Percentiles rank a stretch among this genome's conserved stretches.
phyloP scores from a whole-genome alignment of 257 asterid genomes.

The Primulina eburnea region DNA sequence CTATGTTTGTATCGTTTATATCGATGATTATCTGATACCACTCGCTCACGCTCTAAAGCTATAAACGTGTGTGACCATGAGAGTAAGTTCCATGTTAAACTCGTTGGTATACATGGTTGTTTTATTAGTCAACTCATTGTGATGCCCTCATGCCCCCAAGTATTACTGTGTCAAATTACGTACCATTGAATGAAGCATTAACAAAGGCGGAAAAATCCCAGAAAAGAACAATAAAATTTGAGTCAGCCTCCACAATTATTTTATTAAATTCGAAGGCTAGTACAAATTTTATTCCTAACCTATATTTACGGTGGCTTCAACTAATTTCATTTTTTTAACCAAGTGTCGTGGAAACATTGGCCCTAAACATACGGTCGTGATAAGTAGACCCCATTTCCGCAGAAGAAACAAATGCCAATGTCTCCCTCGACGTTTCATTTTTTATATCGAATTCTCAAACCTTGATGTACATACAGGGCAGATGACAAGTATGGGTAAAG shows the following conservation, averaged over 20 bases:
- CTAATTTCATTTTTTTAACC: conserved; percentile 24
- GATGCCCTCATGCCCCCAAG: too few species aligned
- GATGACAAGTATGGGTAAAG: too few species aligned
- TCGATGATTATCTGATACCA: too few species aligned
- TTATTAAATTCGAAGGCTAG: neutral
- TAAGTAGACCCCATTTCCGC: conserved; percentile 29
- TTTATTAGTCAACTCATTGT: neutral
- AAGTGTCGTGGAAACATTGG: conserved; percentile 26
- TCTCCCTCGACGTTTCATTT: conserved; percentile 21
- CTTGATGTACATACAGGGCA: neutral
- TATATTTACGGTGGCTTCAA: conserved; percentile 18
- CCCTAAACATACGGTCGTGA: conserved; percentile 12
- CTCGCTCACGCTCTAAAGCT: too few species aligned
- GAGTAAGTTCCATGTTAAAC: too few species aligned
- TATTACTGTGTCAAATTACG: neutral
- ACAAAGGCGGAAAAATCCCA: neutral
- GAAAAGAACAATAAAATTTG: conserved; percentile 3
- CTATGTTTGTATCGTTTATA: too few species aligned
- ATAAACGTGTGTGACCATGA: too few species aligned
- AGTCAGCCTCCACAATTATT: neutral
- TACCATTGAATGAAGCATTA: neutral
- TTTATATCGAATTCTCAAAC: neutral
- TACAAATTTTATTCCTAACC: neutral
- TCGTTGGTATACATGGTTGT: neutral
- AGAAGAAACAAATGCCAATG: neutral